Evolutionary conservation across 371 early-diverging fungal genomes (phyloP).

Genomic region (Synchytrium microbalum): DNA sequence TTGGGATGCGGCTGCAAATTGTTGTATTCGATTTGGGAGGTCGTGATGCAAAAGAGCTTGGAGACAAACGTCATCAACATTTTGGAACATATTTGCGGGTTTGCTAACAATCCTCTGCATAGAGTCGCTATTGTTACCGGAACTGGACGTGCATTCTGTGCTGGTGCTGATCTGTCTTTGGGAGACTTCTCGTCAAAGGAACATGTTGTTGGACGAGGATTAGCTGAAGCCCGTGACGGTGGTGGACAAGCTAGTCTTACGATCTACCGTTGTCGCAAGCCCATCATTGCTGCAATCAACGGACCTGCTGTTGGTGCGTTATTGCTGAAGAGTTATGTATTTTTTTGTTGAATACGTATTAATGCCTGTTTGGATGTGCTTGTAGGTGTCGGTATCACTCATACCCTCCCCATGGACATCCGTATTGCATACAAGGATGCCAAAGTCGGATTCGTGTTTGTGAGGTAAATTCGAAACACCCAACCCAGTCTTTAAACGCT

Average conservation of each 20-base stretch:
- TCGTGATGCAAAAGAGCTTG: too few species aligned
- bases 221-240: neutral
- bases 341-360: too few species aligned
- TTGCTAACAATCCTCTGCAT: neutral
- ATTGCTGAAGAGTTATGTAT: too few species aligned
- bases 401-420: slow-evolving; percentile 16
- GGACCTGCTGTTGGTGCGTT: slow-evolving; percentile 9
- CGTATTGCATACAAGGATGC: slow-evolving; percentile 17
- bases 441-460: slow-evolving; percentile 19
- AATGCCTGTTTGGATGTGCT: too few species aligned
- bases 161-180: neutral
- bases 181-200: neutral
- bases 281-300: neutral
- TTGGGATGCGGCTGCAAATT: too few species aligned
- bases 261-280: slow-evolving; percentile 11
- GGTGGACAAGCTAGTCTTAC: slow-evolving; percentile 10
- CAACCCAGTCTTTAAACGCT: too few species aligned
- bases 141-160: neutral
- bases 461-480: too few species aligned
- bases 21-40: too few species aligned
- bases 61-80: too few species aligned
- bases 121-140: neutral
- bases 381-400: slow-evolving; percentile 16
- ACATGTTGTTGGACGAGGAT: neutral
- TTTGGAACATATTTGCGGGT: too few species aligned